Base-by-base conservation (phyloP, 768 basidiomycete species). In the Termitomyces sp. region DNA sequence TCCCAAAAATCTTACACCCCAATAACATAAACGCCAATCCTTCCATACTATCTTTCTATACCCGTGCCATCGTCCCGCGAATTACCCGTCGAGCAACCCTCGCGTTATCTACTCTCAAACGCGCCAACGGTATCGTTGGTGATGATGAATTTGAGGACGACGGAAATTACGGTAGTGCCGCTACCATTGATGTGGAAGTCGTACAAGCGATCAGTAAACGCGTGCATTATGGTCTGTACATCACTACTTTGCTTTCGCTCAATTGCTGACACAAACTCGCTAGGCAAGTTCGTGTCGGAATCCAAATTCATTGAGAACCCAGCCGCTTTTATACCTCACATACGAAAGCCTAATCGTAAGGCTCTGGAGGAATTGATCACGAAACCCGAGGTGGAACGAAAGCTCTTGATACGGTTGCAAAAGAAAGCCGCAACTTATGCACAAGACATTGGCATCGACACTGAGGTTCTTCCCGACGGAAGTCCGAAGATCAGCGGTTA, bases 251-350 rank as follows among this genome's bases (percentile, higher is more conserved):
- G 6, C 3, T 35, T 38, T n/a, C 16, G 2, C n/a, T 46, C 12
- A 5, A 45, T 40, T 36, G 18, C 32, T 64, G 15, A 55, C 36
- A 24, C 22, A 4, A 61, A 20, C 1, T 16, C 15, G 54, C n/a
- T 70, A 99, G 96, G 97, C 60, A 98, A 98, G 81, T 99, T 99
- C 72, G 97, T 99, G 6, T 94, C 96, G 5, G 97, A 99, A 76
- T 92, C 92, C 32, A 99, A 99, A 73, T 99, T 99, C 79, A 72
- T 82, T n/a, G 83, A 86, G 35, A 79, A 92, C 63, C 96, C 97
- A 20, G 79, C 88, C 39, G 86, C 88, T 11, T 99, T 98, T 75
- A 84, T 99, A 59, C 95, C 96, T 0, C 94, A 96, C 74, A 99
- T 99, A 69, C 82, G 83, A 40, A 82, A 82, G 3, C 88, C 88